Evolutionary conservation across 208 protist species (phyloP).

Genomic region (Lotmaria passim): DNA sequence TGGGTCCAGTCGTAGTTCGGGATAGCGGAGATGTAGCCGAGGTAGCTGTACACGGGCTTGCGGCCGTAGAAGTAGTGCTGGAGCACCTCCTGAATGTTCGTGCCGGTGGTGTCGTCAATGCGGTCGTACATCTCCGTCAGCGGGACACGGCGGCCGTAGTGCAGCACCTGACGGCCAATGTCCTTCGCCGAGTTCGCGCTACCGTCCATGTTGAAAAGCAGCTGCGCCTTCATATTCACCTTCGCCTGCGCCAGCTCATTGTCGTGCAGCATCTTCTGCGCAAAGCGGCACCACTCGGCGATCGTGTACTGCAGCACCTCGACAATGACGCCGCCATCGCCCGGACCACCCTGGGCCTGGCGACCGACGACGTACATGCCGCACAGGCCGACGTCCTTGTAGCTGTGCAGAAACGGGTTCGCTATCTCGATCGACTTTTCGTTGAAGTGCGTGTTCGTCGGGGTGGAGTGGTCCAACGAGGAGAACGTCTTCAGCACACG

Average conservation of each 20-base stretch:
- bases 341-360: conserved; percentile 59
- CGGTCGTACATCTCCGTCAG: conserved; percentile 92
- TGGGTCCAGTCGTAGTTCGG: conserved; percentile 89
- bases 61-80: conserved; percentile 93
- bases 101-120: conserved; percentile 89
- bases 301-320: conserved; percentile 91
- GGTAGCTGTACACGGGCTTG: conserved; percentile 88
- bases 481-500: conserved; percentile 89
- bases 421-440: conserved; percentile 88
- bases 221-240: conserved; percentile 89
- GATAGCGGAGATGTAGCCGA: conserved; percentile 82
- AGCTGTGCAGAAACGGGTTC: conserved; percentile 88
- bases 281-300: conserved; percentile 86
- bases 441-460: conserved; percentile 90
- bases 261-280: conserved; percentile 85
- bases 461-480: conserved; percentile 86
- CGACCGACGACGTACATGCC: conserved; percentile 87
- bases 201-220: conserved; percentile 92
- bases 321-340: conserved; percentile 73
- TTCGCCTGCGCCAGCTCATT: conserved; percentile 89
- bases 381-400: conserved; percentile 89
- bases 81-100: conserved; percentile 85
- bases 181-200: conserved; percentile 86
- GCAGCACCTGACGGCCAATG: conserved; percentile 86
- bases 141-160: conserved; percentile 84